These are phyloP conservation scores for Yamadazyma dushanensis DNA, from an alignment of 1,139 yeast species.

Conservation along the genomic window DNA sequence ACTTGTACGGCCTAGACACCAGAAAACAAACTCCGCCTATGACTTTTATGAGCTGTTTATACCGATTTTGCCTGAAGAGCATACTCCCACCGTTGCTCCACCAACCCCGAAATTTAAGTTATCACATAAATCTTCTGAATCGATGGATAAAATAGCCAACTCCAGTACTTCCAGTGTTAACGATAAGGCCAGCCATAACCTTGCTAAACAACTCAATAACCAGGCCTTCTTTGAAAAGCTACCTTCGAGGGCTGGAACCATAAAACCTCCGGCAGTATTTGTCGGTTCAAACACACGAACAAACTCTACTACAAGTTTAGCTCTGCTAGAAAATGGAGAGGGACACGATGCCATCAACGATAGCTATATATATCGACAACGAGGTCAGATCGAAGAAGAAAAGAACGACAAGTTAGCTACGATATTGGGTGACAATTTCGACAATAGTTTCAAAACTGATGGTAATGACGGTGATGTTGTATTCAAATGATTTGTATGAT, in stretches of 20 bases:
- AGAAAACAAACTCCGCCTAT: slow-evolving; percentile 30
- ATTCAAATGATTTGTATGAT: slow-evolving; percentile 11
- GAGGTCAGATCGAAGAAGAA: slow-evolving; percentile 1
- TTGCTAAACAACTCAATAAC: slow-evolving; percentile 42
- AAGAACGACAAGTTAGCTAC: slow-evolving; percentile 9
- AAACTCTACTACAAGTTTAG: slow-evolving; percentile 24
- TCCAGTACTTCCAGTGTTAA: slow-evolving; percentile 8
- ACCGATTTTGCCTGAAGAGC: slow-evolving; percentile 32
- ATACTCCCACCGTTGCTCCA: slow-evolving; percentile 6
- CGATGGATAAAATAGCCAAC: slow-evolving; percentile 8
- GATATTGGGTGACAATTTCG: slow-evolving; percentile 15
- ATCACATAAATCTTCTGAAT: slow-evolving; percentile 10
- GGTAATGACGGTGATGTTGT: slow-evolving; percentile 14
- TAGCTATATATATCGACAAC: slow-evolving; percentile 28
- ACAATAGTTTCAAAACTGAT: slow-evolving; percentile 14
- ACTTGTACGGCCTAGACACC: slow-evolving; percentile 8
- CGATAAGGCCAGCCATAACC: slow-evolving; percentile 31
- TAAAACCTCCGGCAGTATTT: slow-evolving; percentile 18
- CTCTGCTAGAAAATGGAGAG: slow-evolving; percentile 20
- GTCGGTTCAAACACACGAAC: slow-evolving; percentile 1
- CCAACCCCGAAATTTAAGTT: slow-evolving; percentile 13
- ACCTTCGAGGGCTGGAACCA: slow-evolving; percentile 30
- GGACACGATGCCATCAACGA: slow-evolving; percentile 34
- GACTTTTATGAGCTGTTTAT: slow-evolving; percentile 47
- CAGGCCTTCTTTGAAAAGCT: slow-evolving; percentile 42